Percentiles rank a stretch among this genome's conserved stretches.
Evolutionary conservation across 2,329 filamentous ascomycete species (phyloP).

Genomic region (Stemphylium beticola): DNA sequence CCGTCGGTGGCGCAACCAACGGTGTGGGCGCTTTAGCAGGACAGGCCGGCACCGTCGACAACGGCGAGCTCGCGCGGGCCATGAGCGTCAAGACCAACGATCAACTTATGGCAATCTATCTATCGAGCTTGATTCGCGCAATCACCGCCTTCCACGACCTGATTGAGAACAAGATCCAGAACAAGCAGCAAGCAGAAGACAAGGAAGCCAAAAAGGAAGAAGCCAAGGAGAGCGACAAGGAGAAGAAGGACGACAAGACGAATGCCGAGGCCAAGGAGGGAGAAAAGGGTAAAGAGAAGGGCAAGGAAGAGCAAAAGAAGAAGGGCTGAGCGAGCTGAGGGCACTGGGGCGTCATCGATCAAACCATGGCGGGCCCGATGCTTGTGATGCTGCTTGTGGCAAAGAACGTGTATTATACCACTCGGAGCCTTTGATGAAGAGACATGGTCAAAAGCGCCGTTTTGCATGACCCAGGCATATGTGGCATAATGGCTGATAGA

Average conservation of each 20-base stretch:
- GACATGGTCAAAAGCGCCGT: not conserved
- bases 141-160: slow-evolving; percentile 99
- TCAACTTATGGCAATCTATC: slow-evolving; percentile 97
- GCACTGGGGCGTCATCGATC: slow-evolving; percentile 1
- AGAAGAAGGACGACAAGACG: slow-evolving; percentile 63
- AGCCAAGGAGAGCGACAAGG: slow-evolving; percentile 69
- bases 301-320: slow-evolving; percentile 66
- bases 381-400: slow-evolving; percentile 5
- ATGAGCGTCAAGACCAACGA: slow-evolving; percentile 99
- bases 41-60: slow-evolving; percentile 59
- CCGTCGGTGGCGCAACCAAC: slow-evolving; percentile 54
- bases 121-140: slow-evolving; percentile 93
- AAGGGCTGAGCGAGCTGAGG: slow-evolving; percentile 57
- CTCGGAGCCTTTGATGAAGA: slow-evolving; percentile 5
- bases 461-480: slow-evolving; percentile 6
- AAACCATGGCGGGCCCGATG: not conserved
- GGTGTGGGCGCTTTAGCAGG: slow-evolving; percentile 60
- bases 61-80: slow-evolving; percentile 87
- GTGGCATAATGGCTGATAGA: slow-evolving; percentile 36
- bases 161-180: slow-evolving; percentile 99
- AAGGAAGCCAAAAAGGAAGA: slow-evolving; percentile 75
- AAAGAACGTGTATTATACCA: slow-evolving; percentile 34
- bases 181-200: slow-evolving; percentile 95
- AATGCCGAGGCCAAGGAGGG: slow-evolving; percentile 54
- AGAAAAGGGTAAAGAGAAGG: slow-evolving; percentile 63